Percentiles rank a stretch among this genome's conserved stretches.
phyloP scores from a whole-genome alignment of 805 yeast species.

The Priceomyces melissophilus region DNA sequence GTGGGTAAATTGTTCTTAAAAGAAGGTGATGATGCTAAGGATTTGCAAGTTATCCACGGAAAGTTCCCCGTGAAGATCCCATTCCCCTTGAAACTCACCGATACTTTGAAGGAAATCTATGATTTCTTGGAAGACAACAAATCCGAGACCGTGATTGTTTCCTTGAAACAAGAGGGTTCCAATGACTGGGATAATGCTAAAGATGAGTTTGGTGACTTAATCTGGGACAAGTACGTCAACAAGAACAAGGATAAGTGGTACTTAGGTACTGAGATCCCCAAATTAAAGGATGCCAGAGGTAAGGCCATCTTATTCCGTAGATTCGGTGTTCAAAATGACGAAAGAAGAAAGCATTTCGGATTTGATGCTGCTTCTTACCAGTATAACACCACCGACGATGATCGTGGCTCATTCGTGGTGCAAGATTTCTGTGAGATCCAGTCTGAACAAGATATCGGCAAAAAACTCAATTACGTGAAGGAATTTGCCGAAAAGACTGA shows the following conservation, averaged over 20 bases:
- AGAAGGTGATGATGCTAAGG: constrained; percentile 47
- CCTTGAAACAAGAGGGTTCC: constrained; percentile 72
- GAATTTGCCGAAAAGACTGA: constrained; percentile 52
- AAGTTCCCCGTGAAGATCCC: constrained; percentile 68
- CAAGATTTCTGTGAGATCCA: constrained; percentile 74
- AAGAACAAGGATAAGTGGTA: constrained; percentile 57
- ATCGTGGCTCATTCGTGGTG: constrained; percentile 57
- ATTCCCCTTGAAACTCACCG: constrained; percentile 49
- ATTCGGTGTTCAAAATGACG: constrained; percentile 57
- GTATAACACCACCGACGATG: constrained; percentile 64
- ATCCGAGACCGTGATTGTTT: constrained; percentile 62
- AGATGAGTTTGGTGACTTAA: constrained; percentile 62
- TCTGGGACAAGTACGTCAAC: constrained; percentile 56
- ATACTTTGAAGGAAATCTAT: constrained; percentile 57
- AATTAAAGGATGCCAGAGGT: constrained; percentile 61
- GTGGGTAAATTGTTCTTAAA: constrained; percentile 56
- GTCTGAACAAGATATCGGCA: constrained; percentile 47
- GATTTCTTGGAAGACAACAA: constrained; percentile 49
- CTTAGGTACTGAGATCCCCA: constrained; percentile 54
- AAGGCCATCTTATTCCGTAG: constrained; percentile 65
- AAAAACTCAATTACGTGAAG: constrained; percentile 56
- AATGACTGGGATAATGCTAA: constrained; percentile 58
- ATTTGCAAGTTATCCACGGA: constrained; percentile 69
- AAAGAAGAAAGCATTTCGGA: constrained; percentile 47
- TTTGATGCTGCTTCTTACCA: constrained; percentile 66